Percentiles rank a stretch among this genome's conserved stretches.
These are phyloP conservation scores for Eucalyptus pauciflora DNA, from an alignment of 345 rosid species.

Conservation along the genomic window DNA sequence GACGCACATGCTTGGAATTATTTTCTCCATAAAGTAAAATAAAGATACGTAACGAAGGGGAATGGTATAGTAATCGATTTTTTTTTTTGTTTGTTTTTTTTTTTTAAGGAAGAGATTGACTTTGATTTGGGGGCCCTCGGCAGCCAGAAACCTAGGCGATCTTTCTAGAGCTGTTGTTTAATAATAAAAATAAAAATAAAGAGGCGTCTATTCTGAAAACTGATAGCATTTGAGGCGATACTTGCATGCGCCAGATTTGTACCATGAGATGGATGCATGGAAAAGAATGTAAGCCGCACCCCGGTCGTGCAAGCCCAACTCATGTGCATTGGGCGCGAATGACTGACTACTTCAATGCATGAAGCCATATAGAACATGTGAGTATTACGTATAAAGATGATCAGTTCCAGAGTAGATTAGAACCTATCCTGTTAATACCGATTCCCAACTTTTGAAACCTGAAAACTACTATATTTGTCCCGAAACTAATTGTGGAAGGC, in stretches of 20 bases:
- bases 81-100: no score
- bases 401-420: background rate
- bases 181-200: background rate
- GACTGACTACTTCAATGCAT: background rate
- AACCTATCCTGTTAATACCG: fast-evolving
- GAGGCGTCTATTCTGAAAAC: background rate
- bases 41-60: background rate
- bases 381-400: background rate
- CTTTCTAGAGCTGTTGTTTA: background rate
- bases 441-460: background rate
- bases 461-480: background rate
- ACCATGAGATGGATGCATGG: background rate
- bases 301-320: background rate
- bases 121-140: background rate
- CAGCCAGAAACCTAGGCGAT: background rate
- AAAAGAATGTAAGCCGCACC: background rate
- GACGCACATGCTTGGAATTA: background rate
- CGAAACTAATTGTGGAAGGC: background rate
- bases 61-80: background rate
- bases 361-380: background rate
- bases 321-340: background rate
- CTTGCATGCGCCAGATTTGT: background rate
- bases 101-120: background rate
- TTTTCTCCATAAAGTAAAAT: background rate
- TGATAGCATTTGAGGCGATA: background rate